Evolutionary conservation across 1,284 basidiomycete species (phyloP), one percentile per base, ranked within the genome.

Genomic region (Agaricales sp.): DNA sequence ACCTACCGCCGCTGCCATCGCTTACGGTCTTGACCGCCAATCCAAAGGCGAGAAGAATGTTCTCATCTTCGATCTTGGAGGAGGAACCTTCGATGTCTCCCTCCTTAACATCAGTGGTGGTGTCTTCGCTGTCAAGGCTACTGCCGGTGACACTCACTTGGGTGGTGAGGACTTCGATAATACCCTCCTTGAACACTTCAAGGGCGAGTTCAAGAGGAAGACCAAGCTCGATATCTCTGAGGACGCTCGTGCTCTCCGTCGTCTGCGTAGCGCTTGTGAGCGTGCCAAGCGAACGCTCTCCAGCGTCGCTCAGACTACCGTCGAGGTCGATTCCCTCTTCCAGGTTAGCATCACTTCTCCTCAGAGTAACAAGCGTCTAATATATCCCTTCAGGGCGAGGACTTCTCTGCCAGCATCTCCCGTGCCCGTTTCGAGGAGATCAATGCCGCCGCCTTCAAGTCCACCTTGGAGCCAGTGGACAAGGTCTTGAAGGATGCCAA

Each of bases 381-480:
- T 30, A 47, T 41, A 8, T 47, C 46, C 38, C 44, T 21, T 22
- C 53, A 86, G 82, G 86, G 87, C 54, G 86, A 88, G 64, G 93
- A 97, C 74, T 97, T 97, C 78, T 92, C 88, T 46, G 84, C 93
- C 61, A 92, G 85, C 71, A 94, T 97, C 70, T 93, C 92, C 60
- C 92, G 96, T 82, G 96, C 96, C 60, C 92, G 94, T 68, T 99
- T 99, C 75, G 96, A 99, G 75, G 95, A 99, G 77, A 95, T 99
- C 77, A 97, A 97, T 68, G 91, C 91, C 54, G 61, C 71, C 47
- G 73, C 87, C 64, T 99, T 99, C 85, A 94, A 94, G 74, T 93
- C 92, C 43, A 99, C 95, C 55, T 74, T 99, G 54, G 95, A 97
- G 57, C 96, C 96, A 51, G 96, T 99, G 55, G 93, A 97, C 74